Evolutionary conservation across 805 yeast genomes (phyloP), one percentile per base, ranked within the genome.

Genomic region (Yamadazyma philogaea): DNA sequence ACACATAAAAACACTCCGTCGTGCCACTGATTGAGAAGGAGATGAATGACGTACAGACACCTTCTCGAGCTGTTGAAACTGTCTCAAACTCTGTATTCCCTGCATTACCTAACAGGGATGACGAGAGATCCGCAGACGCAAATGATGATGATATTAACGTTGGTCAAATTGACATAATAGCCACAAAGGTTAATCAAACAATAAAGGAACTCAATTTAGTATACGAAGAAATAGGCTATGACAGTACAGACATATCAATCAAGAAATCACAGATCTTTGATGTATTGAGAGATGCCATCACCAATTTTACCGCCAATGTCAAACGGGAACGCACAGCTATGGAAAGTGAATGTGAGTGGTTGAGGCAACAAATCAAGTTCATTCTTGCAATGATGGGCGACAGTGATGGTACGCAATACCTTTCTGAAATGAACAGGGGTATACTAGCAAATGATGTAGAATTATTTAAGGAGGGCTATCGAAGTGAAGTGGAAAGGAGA

Each of bases 181-280:
- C 65, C 3, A 44, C 54, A 19, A 60, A 65, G 27, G 68, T 70
- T n/a, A 60, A 61, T 41, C 48, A 51, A n/a, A 63, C 74, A 7
- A 59, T 70, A 14, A 49, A 46, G 48, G 72, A 74, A 39, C 55
- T 79, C n/a, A 68, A 73, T 39, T 52, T 53, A 4, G 68, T 78
- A 7, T 78, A 78, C 54, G 63, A 64, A 37, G 72, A 69, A 44
- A 79, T 80, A 31, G 86, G 86, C 1, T 78, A 75, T 52, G 68
- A 81, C 1, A 56, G 66, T n/a, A 52, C 57, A 7, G 82, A 79
- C 43, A 72, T 77, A 2, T 54, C 71, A 11, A 59, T 59, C 28
- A 79, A 77, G 49, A 79, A 77, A 49, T 59, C 70, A 26, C 66
- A 68, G 34, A 71, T 80, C 11, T 79, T 79, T 49, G 68, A 61